A percentile compares a stretch with the other conserved stretches of the same genome.
These are phyloP conservation scores for Dendrostoma leiphaemia DNA, from an alignment of 2,329 filamentous ascomycete species.

Conservation along the genomic window DNA sequence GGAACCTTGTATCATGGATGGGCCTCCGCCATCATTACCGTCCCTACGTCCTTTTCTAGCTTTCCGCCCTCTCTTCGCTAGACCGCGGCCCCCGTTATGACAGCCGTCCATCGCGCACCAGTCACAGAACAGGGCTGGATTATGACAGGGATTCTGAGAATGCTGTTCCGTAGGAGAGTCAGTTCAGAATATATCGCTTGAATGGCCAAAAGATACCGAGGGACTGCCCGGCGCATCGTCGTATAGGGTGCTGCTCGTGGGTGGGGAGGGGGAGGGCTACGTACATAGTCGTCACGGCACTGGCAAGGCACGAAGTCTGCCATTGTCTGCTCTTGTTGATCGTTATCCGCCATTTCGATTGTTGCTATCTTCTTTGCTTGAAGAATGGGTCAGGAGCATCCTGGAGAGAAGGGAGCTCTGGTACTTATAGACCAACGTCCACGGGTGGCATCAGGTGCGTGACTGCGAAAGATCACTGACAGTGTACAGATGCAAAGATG, in stretches of 20 bases:
- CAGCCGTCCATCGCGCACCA: not conserved
- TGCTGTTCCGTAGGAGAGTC: not conserved
- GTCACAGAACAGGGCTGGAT: not conserved
- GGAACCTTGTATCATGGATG: no score
- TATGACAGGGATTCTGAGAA: not conserved
- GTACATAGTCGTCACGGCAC: constrained; percentile 5
- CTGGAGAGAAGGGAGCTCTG: not conserved
- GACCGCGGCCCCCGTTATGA: not conserved
- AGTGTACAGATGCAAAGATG: not conserved
- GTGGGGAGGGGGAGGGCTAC: not conserved
- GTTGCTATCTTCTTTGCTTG: not conserved
- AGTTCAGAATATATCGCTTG: no score
- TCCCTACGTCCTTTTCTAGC: not conserved
- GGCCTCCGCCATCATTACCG: not conserved
- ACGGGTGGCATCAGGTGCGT: no score
- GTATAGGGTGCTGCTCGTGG: no score
- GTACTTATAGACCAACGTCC: not conserved
- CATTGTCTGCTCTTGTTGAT: not conserved
- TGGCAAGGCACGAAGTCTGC: constrained; percentile 2
- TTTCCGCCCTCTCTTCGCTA: not conserved
- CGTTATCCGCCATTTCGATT: not conserved
- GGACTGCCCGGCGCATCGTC: no score
- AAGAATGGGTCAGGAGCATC: not conserved
- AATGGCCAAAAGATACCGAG: no score
- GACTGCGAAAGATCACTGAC: not conserved